These are phyloP conservation scores for Zanthoxylum bungeanum DNA, from an alignment of 345 rosid genomes.

Conservation along the genomic window DNA sequence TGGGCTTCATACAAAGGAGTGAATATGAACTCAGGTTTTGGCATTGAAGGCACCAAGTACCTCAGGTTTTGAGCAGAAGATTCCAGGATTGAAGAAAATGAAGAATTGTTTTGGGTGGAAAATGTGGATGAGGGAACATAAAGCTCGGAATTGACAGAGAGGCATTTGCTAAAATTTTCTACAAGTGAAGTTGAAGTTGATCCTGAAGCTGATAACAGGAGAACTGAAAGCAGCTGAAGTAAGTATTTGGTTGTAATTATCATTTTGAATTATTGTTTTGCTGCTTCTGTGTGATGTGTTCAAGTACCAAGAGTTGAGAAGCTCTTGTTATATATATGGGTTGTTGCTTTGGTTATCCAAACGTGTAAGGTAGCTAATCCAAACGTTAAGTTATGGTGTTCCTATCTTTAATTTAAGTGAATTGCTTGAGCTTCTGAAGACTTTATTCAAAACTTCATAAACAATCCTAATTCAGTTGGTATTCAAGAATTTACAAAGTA, in stretches of 20 bases:
- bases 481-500: too few species aligned
- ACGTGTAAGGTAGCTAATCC: conserved; percentile 4
- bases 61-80: conserved; percentile 11
- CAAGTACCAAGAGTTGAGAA: too few species aligned
- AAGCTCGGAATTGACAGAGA: neutral
- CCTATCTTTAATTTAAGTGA: neutral
- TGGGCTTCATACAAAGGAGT: conserved; percentile 22
- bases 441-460: neutral
- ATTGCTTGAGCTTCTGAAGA: neutral
- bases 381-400: conserved; percentile 10
- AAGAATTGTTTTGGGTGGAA: neutral
- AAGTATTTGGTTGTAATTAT: neutral
- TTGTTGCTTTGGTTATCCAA: neutral
- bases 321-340: neutral
- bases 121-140: neutral
- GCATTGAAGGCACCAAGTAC: conserved; percentile 20
- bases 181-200: neutral
- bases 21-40: conserved; percentile 25
- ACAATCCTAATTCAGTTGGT: neutral
- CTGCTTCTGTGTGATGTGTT: neutral
- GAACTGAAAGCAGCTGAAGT: neutral
- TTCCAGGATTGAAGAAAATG: conserved; percentile 8
- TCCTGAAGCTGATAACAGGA: conserved; percentile 5
- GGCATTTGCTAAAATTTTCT: neutral
- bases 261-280: neutral